Conservation (phyloP, 1,284 basidiomycete genomes). For the Sanghuangporus sanghuang region DNA sequence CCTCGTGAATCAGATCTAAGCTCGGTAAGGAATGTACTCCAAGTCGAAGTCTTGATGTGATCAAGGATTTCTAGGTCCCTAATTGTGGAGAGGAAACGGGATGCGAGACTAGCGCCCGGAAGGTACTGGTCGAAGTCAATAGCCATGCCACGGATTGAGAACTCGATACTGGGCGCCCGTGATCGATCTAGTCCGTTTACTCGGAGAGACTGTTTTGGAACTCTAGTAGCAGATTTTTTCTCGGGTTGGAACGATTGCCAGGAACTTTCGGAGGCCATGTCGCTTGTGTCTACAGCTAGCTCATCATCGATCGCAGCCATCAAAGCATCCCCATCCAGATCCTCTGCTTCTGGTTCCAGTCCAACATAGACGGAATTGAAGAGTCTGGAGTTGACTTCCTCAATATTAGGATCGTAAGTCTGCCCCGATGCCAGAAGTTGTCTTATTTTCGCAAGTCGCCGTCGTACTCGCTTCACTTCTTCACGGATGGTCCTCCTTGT, state of each 20-base stretch:
- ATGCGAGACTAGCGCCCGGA: conserved; percentile 52
- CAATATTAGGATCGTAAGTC: conserved; percentile 75
- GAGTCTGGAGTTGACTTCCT: conserved; percentile 73
- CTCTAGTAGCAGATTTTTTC: conserved; percentile 33
- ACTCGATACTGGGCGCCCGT: conserved; percentile 78
- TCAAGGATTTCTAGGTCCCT: conserved; percentile 86
- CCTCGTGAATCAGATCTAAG: conserved; percentile 79
- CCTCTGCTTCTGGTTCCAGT: conserved; percentile 65
- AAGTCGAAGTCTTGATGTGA: conserved; percentile 97
- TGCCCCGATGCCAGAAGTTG: conserved; percentile 95
- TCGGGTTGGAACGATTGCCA: conserved; percentile 70
- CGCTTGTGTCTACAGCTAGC: conserved; percentile 60
- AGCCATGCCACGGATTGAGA: conserved; percentile 63
- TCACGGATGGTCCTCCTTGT: conserved; percentile 87
- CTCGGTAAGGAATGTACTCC: conserved; percentile 93
- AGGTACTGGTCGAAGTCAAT: conserved; percentile 66
- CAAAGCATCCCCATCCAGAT: conserved; percentile 69
- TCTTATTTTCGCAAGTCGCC: conserved; percentile 83
- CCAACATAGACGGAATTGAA: conserved; percentile 95
- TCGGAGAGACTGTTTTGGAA: conserved; percentile 32
- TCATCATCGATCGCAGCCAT: conserved; percentile 91
- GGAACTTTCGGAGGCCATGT: conserved; percentile 71
- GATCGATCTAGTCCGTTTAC: conserved; percentile 66
- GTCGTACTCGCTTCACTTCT: conserved; percentile 83
- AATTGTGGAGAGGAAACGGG: conserved; percentile 61